These are phyloP conservation scores for Osmanthus fragrans DNA, from an alignment of 257 asterid genomes.

Conservation along the genomic window DNA sequence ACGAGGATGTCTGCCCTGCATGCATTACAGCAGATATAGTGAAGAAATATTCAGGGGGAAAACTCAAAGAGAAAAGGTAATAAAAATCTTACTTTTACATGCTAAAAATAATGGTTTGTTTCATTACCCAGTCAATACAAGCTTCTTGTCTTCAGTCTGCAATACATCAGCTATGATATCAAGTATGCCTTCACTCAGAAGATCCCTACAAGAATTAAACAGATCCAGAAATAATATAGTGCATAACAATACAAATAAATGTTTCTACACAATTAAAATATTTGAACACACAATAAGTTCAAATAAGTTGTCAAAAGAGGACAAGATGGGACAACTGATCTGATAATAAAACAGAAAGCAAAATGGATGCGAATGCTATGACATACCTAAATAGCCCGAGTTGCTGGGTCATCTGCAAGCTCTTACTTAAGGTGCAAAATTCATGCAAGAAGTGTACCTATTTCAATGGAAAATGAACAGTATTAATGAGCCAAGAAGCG, in stretches of 20 bases:
- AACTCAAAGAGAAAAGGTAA: constrained; percentile 1
- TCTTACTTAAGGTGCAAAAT: constrained; percentile 88
- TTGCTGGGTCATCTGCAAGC: constrained; percentile 94
- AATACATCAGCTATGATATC: constrained; percentile 72
- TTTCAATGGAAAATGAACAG: not conserved
- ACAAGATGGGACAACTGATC: constrained; percentile 8
- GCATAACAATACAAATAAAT: not conserved
- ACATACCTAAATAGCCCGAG: constrained; percentile 76
- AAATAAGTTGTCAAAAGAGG: constrained; percentile 6
- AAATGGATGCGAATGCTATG: constrained; percentile 1
- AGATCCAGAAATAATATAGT: not conserved
- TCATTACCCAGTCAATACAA: constrained; percentile 87
- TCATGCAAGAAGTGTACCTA: constrained; percentile 88
- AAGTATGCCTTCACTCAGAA: constrained; percentile 81
- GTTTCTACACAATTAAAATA: not conserved
- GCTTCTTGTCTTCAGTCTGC: constrained; percentile 77
- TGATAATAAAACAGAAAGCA: not conserved
- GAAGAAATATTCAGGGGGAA: constrained; percentile 22
- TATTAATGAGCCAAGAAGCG: not conserved
- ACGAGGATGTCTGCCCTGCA: constrained; percentile 96
- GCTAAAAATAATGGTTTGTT: constrained; percentile 21
- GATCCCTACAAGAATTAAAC: constrained; percentile 67
- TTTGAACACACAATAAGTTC: constrained; percentile 6
- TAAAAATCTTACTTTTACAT: not conserved
- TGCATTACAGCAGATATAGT: constrained; percentile 39